These are phyloP conservation scores for Fusarium hostae DNA, from an alignment of 2,329 filamentous ascomycete species.

Conservation along the genomic window DNA sequence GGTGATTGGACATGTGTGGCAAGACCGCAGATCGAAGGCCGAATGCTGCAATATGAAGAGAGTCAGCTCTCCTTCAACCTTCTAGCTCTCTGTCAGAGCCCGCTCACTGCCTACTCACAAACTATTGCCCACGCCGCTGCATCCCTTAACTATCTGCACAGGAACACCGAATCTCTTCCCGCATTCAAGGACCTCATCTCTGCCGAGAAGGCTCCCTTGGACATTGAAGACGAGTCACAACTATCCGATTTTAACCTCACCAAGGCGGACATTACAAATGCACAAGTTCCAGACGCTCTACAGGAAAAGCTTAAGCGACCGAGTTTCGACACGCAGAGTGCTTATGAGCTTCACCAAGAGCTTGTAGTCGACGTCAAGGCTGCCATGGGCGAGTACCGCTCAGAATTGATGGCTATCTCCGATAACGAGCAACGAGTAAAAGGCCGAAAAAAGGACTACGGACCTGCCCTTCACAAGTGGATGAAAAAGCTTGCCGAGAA, in stretches of 20 bases:
- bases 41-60: slow-evolving; percentile 75
- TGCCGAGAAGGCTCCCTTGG: slow-evolving; percentile 37
- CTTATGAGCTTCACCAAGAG: slow-evolving; percentile 52
- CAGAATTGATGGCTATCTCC: slow-evolving; percentile 58
- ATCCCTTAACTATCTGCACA: slow-evolving; percentile 53
- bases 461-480: slow-evolving; percentile 75
- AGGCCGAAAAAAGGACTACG: slow-evolving; percentile 73
- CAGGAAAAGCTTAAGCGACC: slow-evolving; percentile 21
- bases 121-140: slow-evolving; percentile 58
- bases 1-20: slow-evolving; percentile 75
- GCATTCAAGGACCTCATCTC: slow-evolving; percentile 40
- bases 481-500: slow-evolving; percentile 75
- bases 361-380: slow-evolving; percentile 55
- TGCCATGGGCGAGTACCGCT: slow-evolving; percentile 58
- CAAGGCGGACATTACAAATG: slow-evolving; percentile 39
- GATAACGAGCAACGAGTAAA: slow-evolving; percentile 64
- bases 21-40: slow-evolving; percentile 70
- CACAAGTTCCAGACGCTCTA: slow-evolving; percentile 30
- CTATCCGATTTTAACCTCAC: slow-evolving; percentile 49
- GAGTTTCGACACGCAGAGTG: slow-evolving; percentile 34
- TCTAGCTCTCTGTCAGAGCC: slow-evolving; percentile 77
- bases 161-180: slow-evolving; percentile 40
- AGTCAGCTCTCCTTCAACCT: slow-evolving; percentile 80
- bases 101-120: slow-evolving; percentile 62
- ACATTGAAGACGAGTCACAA: slow-evolving; percentile 34